Base-by-base conservation (phyloP, 2,329 filamentous ascomycete genomes). In the Penicillium sp. region DNA sequence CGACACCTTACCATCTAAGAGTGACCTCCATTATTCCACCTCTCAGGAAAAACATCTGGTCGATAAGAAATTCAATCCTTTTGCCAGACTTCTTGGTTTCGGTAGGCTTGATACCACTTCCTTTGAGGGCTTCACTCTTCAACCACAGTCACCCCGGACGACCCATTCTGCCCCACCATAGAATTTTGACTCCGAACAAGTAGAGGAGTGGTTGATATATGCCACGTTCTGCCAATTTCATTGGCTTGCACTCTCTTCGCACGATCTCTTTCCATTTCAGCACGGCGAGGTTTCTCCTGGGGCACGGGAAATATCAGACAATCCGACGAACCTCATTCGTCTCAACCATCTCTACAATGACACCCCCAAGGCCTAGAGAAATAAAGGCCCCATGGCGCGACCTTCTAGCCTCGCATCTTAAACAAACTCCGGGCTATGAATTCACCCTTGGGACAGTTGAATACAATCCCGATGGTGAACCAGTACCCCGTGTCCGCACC, bases 401-500 rank as follows among this genome's bases (percentile, higher is more conserved):
- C 21, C 48, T 62, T n/a, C 55, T 74, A 27, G 48, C 58, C 13
- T 53, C 66, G 4, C 65, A 71, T 54, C 63, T 74, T 31, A 39
- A 63, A 19, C 53, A 66, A 57, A 65, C 62, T 21, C 55, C 59
- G 6, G 54, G 58, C 9, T 61, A 68, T 13, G 65, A 70, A 5
- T 72, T 74, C 52, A 67, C 65, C 8, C 58, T 74, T 13, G 60
- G 66, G 6, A 72, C 71, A 6, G 52, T 72, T 21, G 61, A 53
- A 3, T 42, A 57, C 39, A 58, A 65, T 46, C 60, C 9, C 29
- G 62, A 2, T 49, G 61, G 46, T 26, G n/a, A 53, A 2, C 59
- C 67, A 14, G 60, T 71, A 3, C 72, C 73, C 13, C 72, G 73
- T 49, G 62, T 69, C 11, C 71, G 73, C n/a, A 92, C 86, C 68